A percentile compares a stretch with the other conserved stretches of the same genome.
These are phyloP conservation scores for Mycena indigotica DNA, from an alignment of 768 basidiomycete species.

Conservation along the genomic window DNA sequence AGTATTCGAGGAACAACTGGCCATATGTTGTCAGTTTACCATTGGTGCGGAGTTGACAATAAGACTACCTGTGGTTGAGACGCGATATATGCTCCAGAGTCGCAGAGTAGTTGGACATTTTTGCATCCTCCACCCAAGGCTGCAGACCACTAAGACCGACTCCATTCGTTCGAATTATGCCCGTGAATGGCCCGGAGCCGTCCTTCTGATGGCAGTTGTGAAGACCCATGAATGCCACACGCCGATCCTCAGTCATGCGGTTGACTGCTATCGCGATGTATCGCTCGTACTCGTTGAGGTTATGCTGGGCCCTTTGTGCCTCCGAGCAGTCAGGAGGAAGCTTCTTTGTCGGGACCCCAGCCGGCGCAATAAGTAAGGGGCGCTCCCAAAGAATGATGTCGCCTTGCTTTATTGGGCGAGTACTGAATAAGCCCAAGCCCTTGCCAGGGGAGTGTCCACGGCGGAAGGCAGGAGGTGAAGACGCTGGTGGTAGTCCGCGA, in stretches of 20 bases:
- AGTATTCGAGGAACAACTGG: constrained; percentile 30
- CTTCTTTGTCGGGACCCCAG: neutral
- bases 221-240: constrained; percentile 28
- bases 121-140: constrained; percentile 1
- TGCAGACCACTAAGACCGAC: constrained; percentile 13
- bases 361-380: constrained; percentile 5
- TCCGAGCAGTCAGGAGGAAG: neutral
- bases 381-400: constrained; percentile 18
- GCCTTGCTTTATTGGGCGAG: neutral
- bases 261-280: constrained; percentile 9
- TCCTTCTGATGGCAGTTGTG: constrained; percentile 31
- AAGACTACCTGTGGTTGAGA: constrained; percentile 32
- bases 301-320: constrained; percentile 1
- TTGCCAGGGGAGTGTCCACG: constrained; percentile 4
- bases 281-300: constrained; percentile 6
- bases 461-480: neutral
- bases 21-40: too few species aligned
- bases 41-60: too few species aligned
- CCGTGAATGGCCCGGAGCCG: constrained; percentile 34
- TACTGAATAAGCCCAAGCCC: constrained; percentile 13
- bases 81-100: constrained; percentile 25
- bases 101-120: constrained; percentile 4
- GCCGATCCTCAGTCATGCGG: constrained; percentile 26
- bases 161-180: constrained; percentile 33
- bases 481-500: neutral